Evolutionary conservation across 495 filamentous ascomycete species (phyloP).

Genomic region (Echria macrotheca): DNA sequence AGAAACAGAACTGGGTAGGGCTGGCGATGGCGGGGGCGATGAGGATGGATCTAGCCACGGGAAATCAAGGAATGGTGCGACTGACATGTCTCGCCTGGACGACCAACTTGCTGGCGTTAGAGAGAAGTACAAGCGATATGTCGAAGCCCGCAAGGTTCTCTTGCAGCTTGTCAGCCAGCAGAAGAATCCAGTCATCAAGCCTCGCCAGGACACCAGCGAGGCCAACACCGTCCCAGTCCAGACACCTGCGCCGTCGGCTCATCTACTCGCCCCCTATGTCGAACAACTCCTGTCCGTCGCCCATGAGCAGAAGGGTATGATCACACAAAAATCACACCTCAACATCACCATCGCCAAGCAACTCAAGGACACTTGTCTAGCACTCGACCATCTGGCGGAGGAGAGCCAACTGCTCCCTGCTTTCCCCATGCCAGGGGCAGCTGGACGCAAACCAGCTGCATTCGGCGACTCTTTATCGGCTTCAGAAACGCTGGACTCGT

Average conservation of each 20-base stretch:
- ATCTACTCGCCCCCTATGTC: slow-evolving; percentile 51
- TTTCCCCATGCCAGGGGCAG: slow-evolving; percentile 45
- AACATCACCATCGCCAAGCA: slow-evolving; percentile 53
- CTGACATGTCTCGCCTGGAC: slow-evolving; percentile 37
- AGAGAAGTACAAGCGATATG: slow-evolving; percentile 44
- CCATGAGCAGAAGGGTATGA: slow-evolving; percentile 55
- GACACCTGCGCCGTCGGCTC: slow-evolving; percentile 16
- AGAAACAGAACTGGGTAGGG: slow-evolving; percentile 57
- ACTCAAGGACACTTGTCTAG: slow-evolving; percentile 50
- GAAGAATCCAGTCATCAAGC: slow-evolving; percentile 31
- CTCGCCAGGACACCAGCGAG: slow-evolving; percentile 15
- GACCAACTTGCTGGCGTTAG: slow-evolving; percentile 46
- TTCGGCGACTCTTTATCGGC: slow-evolving; percentile 19
- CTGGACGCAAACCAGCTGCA: slow-evolving; percentile 13
- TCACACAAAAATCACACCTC: slow-evolving; percentile 61
- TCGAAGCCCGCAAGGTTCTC: slow-evolving; percentile 40
- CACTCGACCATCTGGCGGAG: slow-evolving; percentile 55
- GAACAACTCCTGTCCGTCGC: slow-evolving; percentile 51
- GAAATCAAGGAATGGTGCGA: slow-evolving; percentile 9
- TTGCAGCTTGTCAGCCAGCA: slow-evolving; percentile 28
- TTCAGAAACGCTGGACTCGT: slow-evolving; percentile 28
- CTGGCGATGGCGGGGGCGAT: slow-evolving; percentile 38
- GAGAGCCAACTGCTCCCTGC: slow-evolving; percentile 65
- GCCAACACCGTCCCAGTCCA: slow-evolving; percentile 16
- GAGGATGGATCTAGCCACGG: slow-evolving; percentile 33